These are phyloP conservation scores for Apiotrichum sp. DNA, from an alignment of 1,284 basidiomycete species.

Conservation along the genomic window DNA sequence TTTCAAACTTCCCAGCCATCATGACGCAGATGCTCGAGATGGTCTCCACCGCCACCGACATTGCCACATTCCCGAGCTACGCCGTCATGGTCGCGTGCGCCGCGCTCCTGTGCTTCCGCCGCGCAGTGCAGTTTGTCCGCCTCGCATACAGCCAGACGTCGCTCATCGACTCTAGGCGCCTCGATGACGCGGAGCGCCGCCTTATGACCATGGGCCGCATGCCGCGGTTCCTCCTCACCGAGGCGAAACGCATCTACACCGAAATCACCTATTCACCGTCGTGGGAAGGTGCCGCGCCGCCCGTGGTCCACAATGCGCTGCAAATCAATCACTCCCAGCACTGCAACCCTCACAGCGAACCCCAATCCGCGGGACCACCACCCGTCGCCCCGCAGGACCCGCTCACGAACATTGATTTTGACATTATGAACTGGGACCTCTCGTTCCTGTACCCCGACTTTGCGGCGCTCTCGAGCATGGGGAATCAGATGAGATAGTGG, in stretches of 20 bases:
- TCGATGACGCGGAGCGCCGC: conserved; percentile 2
- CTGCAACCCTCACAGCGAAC: neutral
- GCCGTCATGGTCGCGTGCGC: neutral
- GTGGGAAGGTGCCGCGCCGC: neutral
- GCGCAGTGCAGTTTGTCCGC: conserved; percentile 7
- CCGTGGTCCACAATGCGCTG: neutral
- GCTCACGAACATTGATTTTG: conserved; percentile 3
- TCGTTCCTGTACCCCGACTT: conserved; percentile 10
- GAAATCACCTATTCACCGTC: neutral
- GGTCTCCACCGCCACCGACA: neutral
- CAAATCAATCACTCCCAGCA: neutral
- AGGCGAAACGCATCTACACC: neutral
- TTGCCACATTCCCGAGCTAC: conserved; percentile 2
- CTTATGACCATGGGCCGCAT: neutral
- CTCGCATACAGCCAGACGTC: neutral
- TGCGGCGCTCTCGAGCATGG: neutral
- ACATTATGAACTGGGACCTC: conserved; percentile 13
- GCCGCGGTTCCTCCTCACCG: conserved; percentile 1
- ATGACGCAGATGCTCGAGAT: conserved; percentile 10
- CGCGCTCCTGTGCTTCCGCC: conserved; percentile 4
- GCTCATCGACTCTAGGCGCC: neutral
- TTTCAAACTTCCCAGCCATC: conserved; percentile 1
- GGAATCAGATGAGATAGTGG: too few relatives aligned
- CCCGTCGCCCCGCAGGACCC: neutral
- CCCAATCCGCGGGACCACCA: too few relatives aligned